Evolutionary conservation across 257 asterid genomes (phyloP).

Genomic region (Solanum ossicruentum): DNA sequence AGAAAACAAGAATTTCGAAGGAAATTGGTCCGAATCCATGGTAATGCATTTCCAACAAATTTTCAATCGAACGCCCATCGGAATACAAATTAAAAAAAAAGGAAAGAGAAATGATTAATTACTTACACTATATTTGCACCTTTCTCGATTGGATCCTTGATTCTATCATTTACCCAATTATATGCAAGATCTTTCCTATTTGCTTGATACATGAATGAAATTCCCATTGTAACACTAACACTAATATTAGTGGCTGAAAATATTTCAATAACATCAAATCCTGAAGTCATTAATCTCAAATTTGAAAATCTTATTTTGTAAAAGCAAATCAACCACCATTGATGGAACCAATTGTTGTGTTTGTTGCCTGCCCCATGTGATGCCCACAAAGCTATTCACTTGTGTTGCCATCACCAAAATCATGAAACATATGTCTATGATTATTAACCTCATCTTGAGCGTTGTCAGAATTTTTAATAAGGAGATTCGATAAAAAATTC

Average conservation of each 20-base stretch:
- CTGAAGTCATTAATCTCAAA: not conserved
- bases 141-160: not conserved
- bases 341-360: conserved; percentile 23
- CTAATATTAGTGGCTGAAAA: conserved; percentile 1
- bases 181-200: not conserved
- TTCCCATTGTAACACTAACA: not conserved
- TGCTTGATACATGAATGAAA: not conserved
- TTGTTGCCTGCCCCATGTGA: conserved; percentile 20
- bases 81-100: no score
- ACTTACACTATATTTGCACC: not conserved
- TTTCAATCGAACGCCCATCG: not conserved
- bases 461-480: not conserved
- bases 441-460: not conserved
- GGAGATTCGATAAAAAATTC: not conserved
- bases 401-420: not conserved
- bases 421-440: not conserved
- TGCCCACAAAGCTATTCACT: conserved; percentile 8
- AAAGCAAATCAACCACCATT: conserved; percentile 23
- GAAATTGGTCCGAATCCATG: not conserved
- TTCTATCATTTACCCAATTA: not conserved
- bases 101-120: not conserved
- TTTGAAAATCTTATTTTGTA: conserved; percentile 9
- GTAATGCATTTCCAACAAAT: not conserved
- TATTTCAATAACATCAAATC: conserved; percentile 8
- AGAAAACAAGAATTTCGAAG: no score